These are phyloP conservation scores for Arbutus unedo DNA, from an alignment of 148 eudicot genomes.

Conservation along the genomic window DNA sequence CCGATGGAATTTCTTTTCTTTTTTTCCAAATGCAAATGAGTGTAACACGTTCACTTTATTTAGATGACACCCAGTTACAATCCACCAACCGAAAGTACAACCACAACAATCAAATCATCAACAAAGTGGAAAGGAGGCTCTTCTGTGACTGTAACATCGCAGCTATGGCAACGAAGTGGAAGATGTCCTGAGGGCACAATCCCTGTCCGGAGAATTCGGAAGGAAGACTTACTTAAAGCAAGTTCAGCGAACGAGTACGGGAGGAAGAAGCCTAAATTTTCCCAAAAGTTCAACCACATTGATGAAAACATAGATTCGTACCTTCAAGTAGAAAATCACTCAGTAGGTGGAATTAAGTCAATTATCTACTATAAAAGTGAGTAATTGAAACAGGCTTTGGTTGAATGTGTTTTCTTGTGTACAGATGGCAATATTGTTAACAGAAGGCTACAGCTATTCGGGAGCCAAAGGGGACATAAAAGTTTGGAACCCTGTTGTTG, in stretches of 20 bases:
- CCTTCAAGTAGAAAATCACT: background rate
- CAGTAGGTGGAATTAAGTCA: background rate
- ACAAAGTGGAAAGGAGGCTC: constrained; percentile 4
- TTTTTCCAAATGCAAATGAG: too few relatives aligned
- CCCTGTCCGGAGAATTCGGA: constrained; percentile 44
- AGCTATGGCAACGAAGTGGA: constrained; percentile 52
- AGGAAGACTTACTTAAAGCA: background rate
- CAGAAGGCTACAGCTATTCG: too few relatives aligned
- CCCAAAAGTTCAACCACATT: background rate
- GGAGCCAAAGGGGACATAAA: too few relatives aligned
- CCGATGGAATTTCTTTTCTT: too few relatives aligned
- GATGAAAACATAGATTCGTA: background rate
- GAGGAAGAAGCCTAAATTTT: background rate
- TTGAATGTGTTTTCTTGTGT: too few relatives aligned
- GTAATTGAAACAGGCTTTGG: too few relatives aligned
- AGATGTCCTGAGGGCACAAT: constrained; percentile 61
- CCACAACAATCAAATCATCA: background rate
- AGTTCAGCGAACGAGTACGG: background rate
- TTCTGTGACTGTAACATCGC: constrained; percentile 21
- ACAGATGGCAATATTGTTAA: too few relatives aligned
- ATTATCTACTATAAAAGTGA: too few relatives aligned
- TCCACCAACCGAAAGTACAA: constrained; percentile 11
- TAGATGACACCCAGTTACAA: constrained; percentile 46
- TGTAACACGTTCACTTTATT: background rate
- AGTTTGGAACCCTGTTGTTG: background rate